Conservation (phyloP, 2,329 filamentous ascomycete species). For the Neoscytalidium dimidiatum region DNA sequence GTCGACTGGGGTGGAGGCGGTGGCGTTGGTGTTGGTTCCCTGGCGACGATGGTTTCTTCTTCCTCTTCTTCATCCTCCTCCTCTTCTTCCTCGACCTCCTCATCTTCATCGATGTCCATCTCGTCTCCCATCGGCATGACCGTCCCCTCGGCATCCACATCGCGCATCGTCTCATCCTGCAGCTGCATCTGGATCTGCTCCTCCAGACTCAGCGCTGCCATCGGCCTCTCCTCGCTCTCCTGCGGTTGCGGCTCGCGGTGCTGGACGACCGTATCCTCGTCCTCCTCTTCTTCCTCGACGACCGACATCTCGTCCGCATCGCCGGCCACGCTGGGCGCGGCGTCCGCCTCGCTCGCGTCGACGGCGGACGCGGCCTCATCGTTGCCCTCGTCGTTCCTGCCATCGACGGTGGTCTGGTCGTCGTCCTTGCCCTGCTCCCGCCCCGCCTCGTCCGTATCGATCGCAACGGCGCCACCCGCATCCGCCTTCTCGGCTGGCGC, state of each 20-base stretch:
- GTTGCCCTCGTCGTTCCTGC: background rate
- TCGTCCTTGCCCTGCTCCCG: conserved; percentile 6
- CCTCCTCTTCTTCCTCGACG: conserved; percentile 22
- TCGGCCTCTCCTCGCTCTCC: background rate
- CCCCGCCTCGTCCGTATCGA: conserved; percentile 19
- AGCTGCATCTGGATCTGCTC: conserved; percentile 21
- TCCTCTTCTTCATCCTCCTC: conserved; percentile 27
- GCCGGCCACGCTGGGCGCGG: background rate
- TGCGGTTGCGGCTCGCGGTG: too few relatives aligned
- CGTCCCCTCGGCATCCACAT: conserved; percentile 39
- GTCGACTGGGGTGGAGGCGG: conserved; percentile 1
- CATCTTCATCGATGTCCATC: conserved; percentile 12
- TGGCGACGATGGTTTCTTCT: background rate
- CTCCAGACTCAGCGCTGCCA: conserved; percentile 1
- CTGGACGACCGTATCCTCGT: conserved; percentile 21
- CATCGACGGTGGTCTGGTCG: background rate
- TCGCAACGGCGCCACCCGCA: background rate
- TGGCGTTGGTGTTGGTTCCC: conserved; percentile 5
- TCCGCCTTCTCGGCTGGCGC: conserved; percentile 23
- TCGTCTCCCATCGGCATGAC: conserved; percentile 15
- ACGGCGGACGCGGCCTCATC: conserved; percentile 22
- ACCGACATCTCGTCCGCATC: background rate
- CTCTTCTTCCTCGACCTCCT: conserved; percentile 25
- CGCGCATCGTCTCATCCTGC: conserved; percentile 15
- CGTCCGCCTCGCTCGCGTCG: background rate